Evolutionary conservation across 805 yeast genomes (phyloP).

Genomic region (Starmerella lactis-condensi): DNA sequence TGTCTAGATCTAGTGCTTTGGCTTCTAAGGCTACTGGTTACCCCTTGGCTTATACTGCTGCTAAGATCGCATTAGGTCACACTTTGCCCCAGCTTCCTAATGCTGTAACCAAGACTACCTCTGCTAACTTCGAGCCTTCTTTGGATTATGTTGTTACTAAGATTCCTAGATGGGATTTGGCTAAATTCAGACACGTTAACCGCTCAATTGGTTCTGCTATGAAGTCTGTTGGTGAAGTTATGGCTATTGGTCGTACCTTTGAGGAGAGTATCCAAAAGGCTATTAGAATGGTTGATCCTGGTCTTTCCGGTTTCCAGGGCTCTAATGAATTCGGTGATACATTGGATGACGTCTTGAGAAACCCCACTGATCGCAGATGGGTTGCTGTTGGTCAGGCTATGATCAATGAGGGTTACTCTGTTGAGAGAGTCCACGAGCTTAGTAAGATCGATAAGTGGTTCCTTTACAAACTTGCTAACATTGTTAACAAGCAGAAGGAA

Average conservation of each 20-base stretch:
- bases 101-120: constrained; percentile 89
- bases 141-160: constrained; percentile 91
- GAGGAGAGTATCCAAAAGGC: constrained; percentile 98
- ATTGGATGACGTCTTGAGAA: constrained; percentile 84
- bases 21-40: constrained; percentile 98
- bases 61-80: constrained; percentile 86
- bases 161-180: constrained; percentile 95
- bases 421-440: constrained; percentile 79
- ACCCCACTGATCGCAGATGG: constrained; percentile 94
- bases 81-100: constrained; percentile 89
- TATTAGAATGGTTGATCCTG: constrained; percentile 76
- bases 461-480: constrained; percentile 76
- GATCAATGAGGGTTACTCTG: constrained; percentile 74
- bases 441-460: constrained; percentile 94
- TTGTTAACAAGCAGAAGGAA: constrained; percentile 59
- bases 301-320: constrained; percentile 80
- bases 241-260: constrained; percentile 95
- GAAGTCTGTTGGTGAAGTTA: constrained; percentile 98
- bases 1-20: constrained; percentile 90
- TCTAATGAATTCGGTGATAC: constrained; percentile 48
- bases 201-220: constrained; percentile 86
- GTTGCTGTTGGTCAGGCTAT: constrained; percentile 96
- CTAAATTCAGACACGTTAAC: constrained; percentile 88
- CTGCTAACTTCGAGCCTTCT: constrained; percentile 94
- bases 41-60: constrained; percentile 97